Percentiles rank a stretch among this genome's conserved stretches.
Conservation (phyloP, 345 rosid genomes). For the Salix suchowensis region DNA sequence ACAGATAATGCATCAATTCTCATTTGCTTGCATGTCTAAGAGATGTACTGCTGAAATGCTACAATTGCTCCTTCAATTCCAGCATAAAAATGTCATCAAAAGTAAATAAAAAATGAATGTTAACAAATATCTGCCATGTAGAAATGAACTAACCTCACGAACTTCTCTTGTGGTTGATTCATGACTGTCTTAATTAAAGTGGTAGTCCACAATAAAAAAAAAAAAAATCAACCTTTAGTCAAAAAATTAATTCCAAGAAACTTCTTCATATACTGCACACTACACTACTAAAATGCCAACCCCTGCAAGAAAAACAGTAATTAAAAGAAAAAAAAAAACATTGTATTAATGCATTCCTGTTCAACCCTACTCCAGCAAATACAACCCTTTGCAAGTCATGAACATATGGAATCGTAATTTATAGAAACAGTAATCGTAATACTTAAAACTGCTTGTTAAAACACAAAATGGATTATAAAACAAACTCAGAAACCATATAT, state of each 20-base stretch:
- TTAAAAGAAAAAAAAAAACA: not conserved
- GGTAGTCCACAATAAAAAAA: not conserved
- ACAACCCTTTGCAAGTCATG: not conserved
- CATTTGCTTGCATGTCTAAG: not conserved
- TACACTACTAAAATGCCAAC: not conserved
- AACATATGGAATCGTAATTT: not conserved
- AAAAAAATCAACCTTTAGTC: conserved; percentile 9
- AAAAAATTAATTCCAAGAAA: not conserved
- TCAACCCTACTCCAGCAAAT: not conserved
- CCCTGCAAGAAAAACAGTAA: not conserved
- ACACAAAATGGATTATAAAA: not conserved
- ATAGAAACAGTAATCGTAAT: not conserved
- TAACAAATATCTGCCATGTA: not conserved
- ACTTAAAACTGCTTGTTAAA: not conserved
- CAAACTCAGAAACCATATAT: not conserved
- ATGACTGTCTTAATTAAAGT: conserved; percentile 17
- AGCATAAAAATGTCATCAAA: not conserved
- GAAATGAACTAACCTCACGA: conserved; percentile 45
- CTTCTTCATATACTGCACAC: conserved; percentile 14
- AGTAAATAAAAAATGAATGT: not conserved
- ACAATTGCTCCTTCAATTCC: not conserved
- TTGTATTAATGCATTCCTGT: not conserved
- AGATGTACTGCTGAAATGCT: not conserved
- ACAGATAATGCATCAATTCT: not conserved
- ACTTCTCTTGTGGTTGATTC: conserved; percentile 55